These are phyloP conservation scores for Debaryomycetaceae sp. DNA, from an alignment of 1,139 yeast genomes.

Conservation along the genomic window DNA sequence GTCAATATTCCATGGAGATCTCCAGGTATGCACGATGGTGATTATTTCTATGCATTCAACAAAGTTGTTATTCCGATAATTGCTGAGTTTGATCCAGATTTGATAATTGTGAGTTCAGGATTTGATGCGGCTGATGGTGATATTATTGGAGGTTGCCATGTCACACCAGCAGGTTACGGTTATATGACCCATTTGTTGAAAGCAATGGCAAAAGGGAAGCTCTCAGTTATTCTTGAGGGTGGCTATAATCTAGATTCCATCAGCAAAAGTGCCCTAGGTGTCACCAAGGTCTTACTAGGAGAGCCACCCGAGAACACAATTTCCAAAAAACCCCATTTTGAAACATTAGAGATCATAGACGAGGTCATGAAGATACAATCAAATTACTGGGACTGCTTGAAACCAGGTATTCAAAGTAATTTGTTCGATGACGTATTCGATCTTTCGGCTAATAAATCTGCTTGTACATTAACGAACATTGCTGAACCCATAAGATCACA, in stretches of 20 bases:
- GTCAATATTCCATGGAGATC: conserved; percentile 93
- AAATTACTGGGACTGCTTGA: conserved; percentile 81
- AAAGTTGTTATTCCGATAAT: conserved; percentile 88
- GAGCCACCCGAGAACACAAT: conserved; percentile 87
- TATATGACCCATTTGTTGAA: conserved; percentile 93
- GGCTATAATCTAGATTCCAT: conserved; percentile 93
- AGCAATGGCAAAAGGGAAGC: conserved; percentile 79
- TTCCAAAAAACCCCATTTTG: conserved; percentile 61
- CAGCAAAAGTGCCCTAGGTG: conserved; percentile 86
- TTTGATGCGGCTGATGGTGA: conserved; percentile 99
- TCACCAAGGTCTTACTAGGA: conserved; percentile 86
- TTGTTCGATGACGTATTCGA: conserved; percentile 42
- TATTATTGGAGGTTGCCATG: conserved; percentile 95
- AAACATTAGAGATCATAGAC: conserved; percentile 81
- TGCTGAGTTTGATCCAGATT: conserved; percentile 86
- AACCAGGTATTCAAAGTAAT: conserved; percentile 55
- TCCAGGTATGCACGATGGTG: conserved; percentile 95
- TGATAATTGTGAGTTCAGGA: conserved; percentile 90
- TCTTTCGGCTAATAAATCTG: conserved; percentile 17
- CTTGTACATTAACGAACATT: conserved; percentile 43
- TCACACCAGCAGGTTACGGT: conserved; percentile 93
- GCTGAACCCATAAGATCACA: conserved; percentile 71
- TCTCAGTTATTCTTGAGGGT: conserved; percentile 91
- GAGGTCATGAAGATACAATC: conserved; percentile 81
- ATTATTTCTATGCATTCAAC: conserved; percentile 88